Evolutionary conservation across 148 eudicot species (phyloP), one percentile per base, ranked within the genome.

Genomic region (Chenopodium berlandieri): DNA sequence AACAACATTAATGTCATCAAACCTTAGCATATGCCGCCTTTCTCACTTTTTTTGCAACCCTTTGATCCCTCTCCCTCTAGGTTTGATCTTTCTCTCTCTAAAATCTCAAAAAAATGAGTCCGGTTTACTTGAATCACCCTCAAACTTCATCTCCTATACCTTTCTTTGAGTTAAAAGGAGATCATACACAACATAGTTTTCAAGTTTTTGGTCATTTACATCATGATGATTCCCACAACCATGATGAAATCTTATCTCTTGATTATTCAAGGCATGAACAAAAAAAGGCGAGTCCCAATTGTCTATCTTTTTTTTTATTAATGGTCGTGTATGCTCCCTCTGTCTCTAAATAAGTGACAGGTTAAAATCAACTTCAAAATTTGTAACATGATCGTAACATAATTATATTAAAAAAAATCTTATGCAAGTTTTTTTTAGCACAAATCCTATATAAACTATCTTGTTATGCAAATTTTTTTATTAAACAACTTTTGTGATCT

Each of bases 141-240:
- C 85, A 79, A 79, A 40, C 81, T 14, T 79, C 85, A 0, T 79
- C 85, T 74, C 40, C 85, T 54, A 73, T 83, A 66, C 74, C 82
- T 73, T 83, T 73, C 71, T 25, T 83, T 17, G 85, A 83, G n/a
- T 48, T 67, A 25, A 83, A 79, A 58, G 85, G 82, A 25, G 85
- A 83, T 79, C 85, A 83, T 56, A 16, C 62, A 74, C 85, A 73
- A 77, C 77, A 70, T 67, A 46, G 19, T 40, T 76, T 77, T 19
- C 83, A 76, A 46, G 31, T 78, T 2, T 67, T 83, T 37, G 85
- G 82, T 50, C 72, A 83, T 40, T 50, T 83, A 31, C 85, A 79
- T 74, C 79, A 73, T 74, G 79, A 74, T 50, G 58, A 58, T 60
- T 70, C 48, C 6, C 37, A 31, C 9, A 34, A 82, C 7, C 60